Percentiles rank a stretch among this genome's conserved stretches.
Evolutionary conservation across 345 rosid genomes (phyloP).

Genomic region (Hypericum androsaemum): DNA sequence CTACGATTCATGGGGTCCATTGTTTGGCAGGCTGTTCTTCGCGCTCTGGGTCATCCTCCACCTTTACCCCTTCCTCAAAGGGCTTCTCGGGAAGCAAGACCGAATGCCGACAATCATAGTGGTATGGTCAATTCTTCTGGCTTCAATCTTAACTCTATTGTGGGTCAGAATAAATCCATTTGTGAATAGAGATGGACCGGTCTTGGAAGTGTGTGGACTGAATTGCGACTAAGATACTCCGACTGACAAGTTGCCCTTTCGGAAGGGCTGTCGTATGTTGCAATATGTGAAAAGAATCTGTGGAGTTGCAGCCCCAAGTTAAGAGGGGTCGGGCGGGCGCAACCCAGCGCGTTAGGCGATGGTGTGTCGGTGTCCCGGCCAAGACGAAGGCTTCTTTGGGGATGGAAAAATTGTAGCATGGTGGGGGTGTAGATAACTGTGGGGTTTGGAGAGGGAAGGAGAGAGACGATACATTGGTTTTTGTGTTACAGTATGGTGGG

Average conservation of each 20-base stretch:
- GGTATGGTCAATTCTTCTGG: conserved; percentile 92
- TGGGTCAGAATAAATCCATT: conserved; percentile 96
- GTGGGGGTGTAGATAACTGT: conserved; percentile 2
- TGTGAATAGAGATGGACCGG: conserved; percentile 74
- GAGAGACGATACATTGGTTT: background rate
- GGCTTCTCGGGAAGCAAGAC: conserved; percentile 90
- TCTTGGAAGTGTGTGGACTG: conserved; percentile 79
- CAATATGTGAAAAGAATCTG: background rate
- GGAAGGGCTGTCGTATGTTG: background rate
- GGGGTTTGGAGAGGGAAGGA: background rate
- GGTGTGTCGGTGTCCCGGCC: conserved; percentile 2
- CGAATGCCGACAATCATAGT: conserved; percentile 85
- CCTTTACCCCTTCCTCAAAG: conserved; percentile 97
- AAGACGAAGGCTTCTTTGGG: conserved; percentile 4
- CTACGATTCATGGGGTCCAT: conserved; percentile 96
- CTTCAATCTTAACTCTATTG: conserved; percentile 85
- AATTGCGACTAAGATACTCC: conserved; percentile 50
- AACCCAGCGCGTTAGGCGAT: background rate
- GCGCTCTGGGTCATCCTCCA: conserved; percentile 92
- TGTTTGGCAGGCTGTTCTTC: conserved; percentile 86
- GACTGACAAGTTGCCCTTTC: background rate
- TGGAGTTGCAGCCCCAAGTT: background rate
- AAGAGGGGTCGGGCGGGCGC: background rate
- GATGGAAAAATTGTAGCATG: background rate
- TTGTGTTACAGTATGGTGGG: background rate